phyloP scores from a whole-genome alignment of 129 eudicot genomes.

The Lactuca sativa region DNA sequence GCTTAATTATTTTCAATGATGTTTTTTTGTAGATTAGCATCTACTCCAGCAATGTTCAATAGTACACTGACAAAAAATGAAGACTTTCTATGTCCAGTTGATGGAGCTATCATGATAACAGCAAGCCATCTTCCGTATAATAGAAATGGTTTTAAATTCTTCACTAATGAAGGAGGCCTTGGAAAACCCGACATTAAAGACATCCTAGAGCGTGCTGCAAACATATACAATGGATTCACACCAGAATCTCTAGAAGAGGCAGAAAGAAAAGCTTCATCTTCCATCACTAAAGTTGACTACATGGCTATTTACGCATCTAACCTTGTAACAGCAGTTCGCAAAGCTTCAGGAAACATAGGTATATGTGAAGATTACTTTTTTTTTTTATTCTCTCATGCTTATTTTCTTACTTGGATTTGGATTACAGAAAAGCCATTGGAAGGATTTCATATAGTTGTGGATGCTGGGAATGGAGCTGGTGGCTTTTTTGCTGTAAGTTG shows the following conservation, averaged over 20 bases:
- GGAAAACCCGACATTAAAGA: conserved; percentile 96
- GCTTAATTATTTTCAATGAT: neutral
- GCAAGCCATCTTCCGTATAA: conserved; percentile 99
- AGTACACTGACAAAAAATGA: conserved; percentile 72
- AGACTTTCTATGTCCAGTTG: conserved; percentile 75
- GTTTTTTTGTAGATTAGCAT: conserved; percentile 63
- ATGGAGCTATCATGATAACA: conserved; percentile 98
- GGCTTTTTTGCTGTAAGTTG: conserved; percentile 93
- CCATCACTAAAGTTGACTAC: conserved; percentile 72
- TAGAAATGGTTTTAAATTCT: conserved; percentile 94
- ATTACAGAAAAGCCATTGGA: conserved; percentile 89
- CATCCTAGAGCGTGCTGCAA: conserved; percentile 84
- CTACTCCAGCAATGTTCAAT: conserved; percentile 98
- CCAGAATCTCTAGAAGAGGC: conserved; percentile 51
- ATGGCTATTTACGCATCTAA: conserved; percentile 79
- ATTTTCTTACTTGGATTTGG: conserved; percentile 19
- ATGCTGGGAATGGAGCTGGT: conserved; percentile 99
- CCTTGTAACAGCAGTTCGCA: conserved; percentile 91
- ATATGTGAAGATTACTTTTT: conserved; percentile 7
- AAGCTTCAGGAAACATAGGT: conserved; percentile 92
- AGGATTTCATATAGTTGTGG: conserved; percentile 93
- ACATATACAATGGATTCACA: conserved; percentile 56
- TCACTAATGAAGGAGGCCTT: conserved; percentile 90
- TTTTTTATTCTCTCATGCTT: conserved; percentile 11
- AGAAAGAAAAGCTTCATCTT: conserved; percentile 47